Evolutionary conservation across 805 yeast genomes (phyloP).

Genomic region (Lipomyces sp.): DNA sequence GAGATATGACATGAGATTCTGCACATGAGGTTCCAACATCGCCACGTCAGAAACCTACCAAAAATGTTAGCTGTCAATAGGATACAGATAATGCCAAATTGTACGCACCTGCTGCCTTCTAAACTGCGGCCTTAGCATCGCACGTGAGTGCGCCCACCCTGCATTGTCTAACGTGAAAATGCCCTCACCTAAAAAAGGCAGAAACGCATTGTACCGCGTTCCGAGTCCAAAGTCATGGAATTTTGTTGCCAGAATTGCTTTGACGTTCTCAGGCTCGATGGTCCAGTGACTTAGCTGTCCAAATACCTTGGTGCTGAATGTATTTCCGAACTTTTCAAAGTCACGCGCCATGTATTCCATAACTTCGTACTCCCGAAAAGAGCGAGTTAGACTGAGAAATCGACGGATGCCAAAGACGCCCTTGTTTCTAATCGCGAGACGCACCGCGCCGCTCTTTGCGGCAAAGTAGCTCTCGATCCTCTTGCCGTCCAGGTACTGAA

Average conservation of each 20-base stretch:
- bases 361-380: neutral
- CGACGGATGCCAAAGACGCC: neutral
- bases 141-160: conserved; percentile 48
- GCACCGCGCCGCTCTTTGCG: neutral
- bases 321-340: neutral
- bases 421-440: neutral
- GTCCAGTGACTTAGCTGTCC: conserved; percentile 13
- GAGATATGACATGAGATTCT: conserved; percentile 34
- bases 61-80: neutral
- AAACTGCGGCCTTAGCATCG: conserved; percentile 48
- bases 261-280: conserved; percentile 45
- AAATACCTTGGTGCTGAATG: neutral
- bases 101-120: conserved; percentile 42
- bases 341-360: neutral
- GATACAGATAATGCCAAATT: neutral
- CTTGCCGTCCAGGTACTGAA: neutral
- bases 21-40: conserved; percentile 41
- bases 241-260: conserved; percentile 44
- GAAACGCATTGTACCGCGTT: conserved; percentile 39
- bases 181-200: conserved; percentile 46
- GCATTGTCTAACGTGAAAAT: conserved; percentile 47
- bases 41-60: conserved; percentile 38
- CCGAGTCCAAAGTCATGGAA: conserved; percentile 46
- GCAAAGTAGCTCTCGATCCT: neutral
- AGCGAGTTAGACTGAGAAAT: neutral